A percentile compares a stretch with the other conserved stretches of the same genome.
phyloP scores from a whole-genome alignment of 2,329 filamentous ascomycete species.

The Fusarium sp. region DNA sequence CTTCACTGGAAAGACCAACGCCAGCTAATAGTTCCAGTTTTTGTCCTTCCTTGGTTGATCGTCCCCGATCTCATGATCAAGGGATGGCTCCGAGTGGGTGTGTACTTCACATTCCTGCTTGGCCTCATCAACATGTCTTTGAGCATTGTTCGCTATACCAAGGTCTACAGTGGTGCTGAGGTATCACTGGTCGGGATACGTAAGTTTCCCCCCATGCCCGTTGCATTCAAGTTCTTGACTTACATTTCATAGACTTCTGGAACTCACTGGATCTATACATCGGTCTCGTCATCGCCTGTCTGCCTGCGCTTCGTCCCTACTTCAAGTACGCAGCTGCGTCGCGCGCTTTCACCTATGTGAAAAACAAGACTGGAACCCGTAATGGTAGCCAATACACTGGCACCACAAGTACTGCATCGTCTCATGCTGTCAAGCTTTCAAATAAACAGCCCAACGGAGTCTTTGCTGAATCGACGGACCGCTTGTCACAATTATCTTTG shows the following conservation, averaged over 20 bases:
- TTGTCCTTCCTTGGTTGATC: slow-evolving; percentile 22
- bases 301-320: slow-evolving; percentile 27
- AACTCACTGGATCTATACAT: slow-evolving; percentile 19
- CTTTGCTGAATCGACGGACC: neutral
- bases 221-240: accelerated
- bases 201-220: neutral
- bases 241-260: slow-evolving; percentile 15
- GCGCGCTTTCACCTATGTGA: slow-evolving; percentile 23
- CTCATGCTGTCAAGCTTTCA: neutral
- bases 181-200: slow-evolving; percentile 3
- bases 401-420: neutral
- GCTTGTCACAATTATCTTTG: neutral
- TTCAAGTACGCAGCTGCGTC: slow-evolving; percentile 33
- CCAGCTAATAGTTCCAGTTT: slow-evolving; percentile 2
- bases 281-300: slow-evolving; percentile 24
- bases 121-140: slow-evolving; percentile 29
- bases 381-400: neutral
- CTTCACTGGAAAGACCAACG: accelerated
- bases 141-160: slow-evolving; percentile 11
- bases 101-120: slow-evolving; percentile 30
- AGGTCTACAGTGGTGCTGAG: neutral
- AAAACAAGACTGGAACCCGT: neutral
- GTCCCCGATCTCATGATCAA: slow-evolving; percentile 26
- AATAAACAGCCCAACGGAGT: neutral
- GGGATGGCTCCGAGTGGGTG: neutral